These are phyloP conservation scores for Santalum album DNA, from an alignment of 164 flowering plant genomes.

Conservation along the genomic window DNA sequence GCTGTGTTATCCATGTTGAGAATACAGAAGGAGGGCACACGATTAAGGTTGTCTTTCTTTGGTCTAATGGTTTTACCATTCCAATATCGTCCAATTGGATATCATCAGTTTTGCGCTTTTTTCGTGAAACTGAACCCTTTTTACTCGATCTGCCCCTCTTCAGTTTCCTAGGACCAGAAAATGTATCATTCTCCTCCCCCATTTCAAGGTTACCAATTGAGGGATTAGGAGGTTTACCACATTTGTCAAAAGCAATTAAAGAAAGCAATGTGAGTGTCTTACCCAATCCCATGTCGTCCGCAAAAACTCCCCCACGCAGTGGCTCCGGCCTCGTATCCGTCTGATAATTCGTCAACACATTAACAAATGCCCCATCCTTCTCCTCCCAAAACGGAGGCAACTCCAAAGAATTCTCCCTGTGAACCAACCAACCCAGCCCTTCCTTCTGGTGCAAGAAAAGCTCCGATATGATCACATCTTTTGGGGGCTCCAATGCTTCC, in stretches of 20 bases:
- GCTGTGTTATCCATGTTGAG: conserved; percentile 68
- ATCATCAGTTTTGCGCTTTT: conserved; percentile 24
- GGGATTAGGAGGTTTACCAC: conserved; percentile 6
- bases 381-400: conserved; percentile 94
- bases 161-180: conserved; percentile 18
- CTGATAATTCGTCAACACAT: conserved; percentile 60
- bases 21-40: conserved; percentile 84
- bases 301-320: conserved; percentile 77
- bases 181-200: conserved; percentile 11
- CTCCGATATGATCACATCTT: conserved; percentile 42
- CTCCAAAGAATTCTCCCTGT: conserved; percentile 59
- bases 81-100: neutral
- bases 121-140: conserved; percentile 14
- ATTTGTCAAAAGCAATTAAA: conserved; percentile 63
- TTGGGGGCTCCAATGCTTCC: conserved; percentile 52
- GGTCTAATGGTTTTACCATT: conserved; percentile 2
- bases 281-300: conserved; percentile 97
- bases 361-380: conserved; percentile 46
- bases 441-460: conserved; percentile 75
- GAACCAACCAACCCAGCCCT: conserved; percentile 74
- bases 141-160: conserved; percentile 24
- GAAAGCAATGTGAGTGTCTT: conserved; percentile 88
- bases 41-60: conserved; percentile 45
- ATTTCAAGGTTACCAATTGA: conserved; percentile 12
- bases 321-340: conserved; percentile 60